Conservation (phyloP, 768 basidiomycete genomes). For the Sarcodon sp. region DNA sequence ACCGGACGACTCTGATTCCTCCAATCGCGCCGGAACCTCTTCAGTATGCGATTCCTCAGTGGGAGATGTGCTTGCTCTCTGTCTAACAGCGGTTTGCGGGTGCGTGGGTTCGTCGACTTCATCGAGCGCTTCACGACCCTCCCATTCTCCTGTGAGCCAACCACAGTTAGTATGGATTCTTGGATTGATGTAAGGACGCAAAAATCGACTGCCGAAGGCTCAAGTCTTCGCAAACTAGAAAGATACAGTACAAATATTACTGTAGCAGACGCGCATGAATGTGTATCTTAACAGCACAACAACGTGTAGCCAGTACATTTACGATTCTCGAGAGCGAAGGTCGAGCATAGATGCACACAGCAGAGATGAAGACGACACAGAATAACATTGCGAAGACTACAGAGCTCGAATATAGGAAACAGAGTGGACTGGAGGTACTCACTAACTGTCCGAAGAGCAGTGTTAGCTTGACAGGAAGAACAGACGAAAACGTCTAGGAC, state of each 20-base stretch:
- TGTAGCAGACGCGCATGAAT: background rate
- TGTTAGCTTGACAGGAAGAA: conserved; percentile 40
- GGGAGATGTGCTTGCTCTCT: conserved; percentile 18
- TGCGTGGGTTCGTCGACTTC: conserved; percentile 12
- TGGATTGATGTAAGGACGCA: conserved; percentile 2
- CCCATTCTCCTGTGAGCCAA: conserved; percentile 53
- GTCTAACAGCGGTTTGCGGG: conserved; percentile 11
- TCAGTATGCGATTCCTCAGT: conserved; percentile 34
- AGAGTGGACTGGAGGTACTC: conserved; percentile 34
- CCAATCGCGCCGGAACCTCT: conserved; percentile 9
- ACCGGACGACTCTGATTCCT: conserved; percentile 12
- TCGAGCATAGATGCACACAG: background rate
- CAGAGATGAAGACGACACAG: conserved; percentile 1
- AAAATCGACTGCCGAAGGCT: conserved; percentile 8
- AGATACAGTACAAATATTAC: background rate
- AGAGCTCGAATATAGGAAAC: too few relatives aligned
- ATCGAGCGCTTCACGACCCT: conserved; percentile 48
- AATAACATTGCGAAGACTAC: conserved; percentile 2
- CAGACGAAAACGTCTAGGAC: conserved; percentile 46
- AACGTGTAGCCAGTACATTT: background rate
- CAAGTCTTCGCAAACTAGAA: background rate
- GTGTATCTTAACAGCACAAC: background rate
- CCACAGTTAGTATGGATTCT: conserved; percentile 14
- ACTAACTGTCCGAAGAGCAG: conserved; percentile 61
- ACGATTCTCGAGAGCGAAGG: background rate